Evolutionary conservation across 2,329 filamentous ascomycete species (phyloP).

Genomic region (Penicillium griseofulvum): DNA sequence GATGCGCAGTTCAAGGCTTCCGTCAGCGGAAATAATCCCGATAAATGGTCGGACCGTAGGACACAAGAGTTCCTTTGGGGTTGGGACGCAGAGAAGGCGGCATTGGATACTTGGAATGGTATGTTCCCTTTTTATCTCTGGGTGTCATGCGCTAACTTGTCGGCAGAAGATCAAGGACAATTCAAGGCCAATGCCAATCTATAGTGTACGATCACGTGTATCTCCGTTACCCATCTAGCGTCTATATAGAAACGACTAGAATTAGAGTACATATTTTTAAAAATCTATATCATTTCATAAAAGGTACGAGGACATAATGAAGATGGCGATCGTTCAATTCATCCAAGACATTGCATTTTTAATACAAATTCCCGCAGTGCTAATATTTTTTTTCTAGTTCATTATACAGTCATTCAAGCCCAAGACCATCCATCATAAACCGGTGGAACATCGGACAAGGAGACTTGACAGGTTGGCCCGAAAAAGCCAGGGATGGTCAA

Average conservation of each 20-base stretch:
- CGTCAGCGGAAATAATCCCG: conserved; percentile 44
- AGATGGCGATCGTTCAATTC: not conserved
- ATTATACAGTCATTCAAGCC: conserved; percentile 28
- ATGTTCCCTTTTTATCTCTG: not conserved
- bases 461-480: conserved; percentile 5
- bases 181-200: conserved; percentile 16
- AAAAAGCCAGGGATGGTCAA: conserved; percentile 24
- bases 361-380: conserved; percentile 8
- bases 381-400: conserved; percentile 20
- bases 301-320: not conserved
- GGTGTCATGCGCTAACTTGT: not conserved
- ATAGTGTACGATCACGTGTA: conserved; percentile 4
- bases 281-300: conserved; percentile 4
- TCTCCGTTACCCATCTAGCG: not conserved
- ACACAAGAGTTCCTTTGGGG: conserved; percentile 53
- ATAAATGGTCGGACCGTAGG: conserved; percentile 65
- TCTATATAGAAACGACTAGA: not conserved
- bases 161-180: not conserved
- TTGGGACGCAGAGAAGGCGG: conserved; percentile 37
- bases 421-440: conserved; percentile 12
- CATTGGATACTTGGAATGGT: conserved; percentile 33
- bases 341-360: conserved; percentile 4
- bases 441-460: conserved; percentile 7
- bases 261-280: conserved; percentile 3
- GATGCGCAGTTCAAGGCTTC: conserved; percentile 39